A percentile compares a stretch with the other conserved stretches of the same genome.
phyloP scores from a whole-genome alignment of 805 yeast species.

The Candida adriatica region DNA sequence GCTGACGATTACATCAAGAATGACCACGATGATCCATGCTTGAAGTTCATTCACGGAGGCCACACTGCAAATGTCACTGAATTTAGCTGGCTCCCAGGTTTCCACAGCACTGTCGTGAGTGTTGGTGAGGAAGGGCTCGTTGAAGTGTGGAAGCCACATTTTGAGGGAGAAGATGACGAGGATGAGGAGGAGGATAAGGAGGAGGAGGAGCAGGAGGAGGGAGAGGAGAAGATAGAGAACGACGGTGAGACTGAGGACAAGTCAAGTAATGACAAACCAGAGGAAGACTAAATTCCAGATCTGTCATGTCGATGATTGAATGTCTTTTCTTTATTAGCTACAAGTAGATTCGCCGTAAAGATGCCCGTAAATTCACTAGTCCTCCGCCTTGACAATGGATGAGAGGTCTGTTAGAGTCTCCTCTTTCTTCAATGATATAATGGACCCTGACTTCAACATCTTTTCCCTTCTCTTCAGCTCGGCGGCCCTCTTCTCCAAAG shows the following conservation, averaged over 20 bases:
- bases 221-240: constrained; percentile 10
- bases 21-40: constrained; percentile 66
- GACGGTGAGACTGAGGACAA: constrained; percentile 12
- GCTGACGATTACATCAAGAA: constrained; percentile 47
- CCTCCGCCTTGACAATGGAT: constrained; percentile 28
- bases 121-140: constrained; percentile 71
- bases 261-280: constrained; percentile 6
- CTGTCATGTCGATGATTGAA: no score
- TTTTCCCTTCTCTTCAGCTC: constrained; percentile 58
- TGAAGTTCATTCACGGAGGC: constrained; percentile 79
- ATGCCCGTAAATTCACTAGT: background rate
- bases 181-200: constrained; percentile 29
- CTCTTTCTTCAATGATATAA: constrained; percentile 35
- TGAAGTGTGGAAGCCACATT: constrained; percentile 60
- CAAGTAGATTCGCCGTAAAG: background rate
- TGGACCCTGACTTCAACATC: constrained; percentile 30
- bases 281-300: constrained; percentile 1
- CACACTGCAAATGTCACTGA: constrained; percentile 68
- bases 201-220: constrained; percentile 9
- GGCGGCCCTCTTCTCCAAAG: constrained; percentile 65
- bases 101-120: constrained; percentile 53
- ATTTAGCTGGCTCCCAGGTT: constrained; percentile 56
- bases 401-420: constrained; percentile 51
- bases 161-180: constrained; percentile 32
- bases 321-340: no score